Evolutionary conservation across 371 early-diverging fungal genomes (phyloP).

Genomic region (Apophysomyces sp.): DNA sequence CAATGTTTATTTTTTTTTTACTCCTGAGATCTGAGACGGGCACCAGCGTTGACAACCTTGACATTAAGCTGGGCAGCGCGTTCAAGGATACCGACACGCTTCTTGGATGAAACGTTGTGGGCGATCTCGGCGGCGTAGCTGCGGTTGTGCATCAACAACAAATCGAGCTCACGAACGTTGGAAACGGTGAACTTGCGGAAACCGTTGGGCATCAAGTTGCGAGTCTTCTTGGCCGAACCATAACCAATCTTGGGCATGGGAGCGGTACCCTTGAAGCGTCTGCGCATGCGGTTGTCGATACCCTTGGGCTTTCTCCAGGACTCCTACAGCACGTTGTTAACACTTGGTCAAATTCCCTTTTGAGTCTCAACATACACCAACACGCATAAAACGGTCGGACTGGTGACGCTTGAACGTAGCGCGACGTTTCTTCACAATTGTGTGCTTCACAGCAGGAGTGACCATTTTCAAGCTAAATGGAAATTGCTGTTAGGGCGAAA

Average conservation of each 20-base stretch:
- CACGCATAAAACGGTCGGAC: no score
- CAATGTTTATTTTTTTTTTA: no score
- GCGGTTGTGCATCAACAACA: slow-evolving; percentile 99
- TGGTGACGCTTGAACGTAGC: no score
- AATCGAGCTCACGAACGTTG: slow-evolving; percentile 96
- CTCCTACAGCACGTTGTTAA: no score
- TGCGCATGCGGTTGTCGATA: slow-evolving; percentile 99
- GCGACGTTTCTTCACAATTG: no score
- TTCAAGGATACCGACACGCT: slow-evolving; percentile 96
- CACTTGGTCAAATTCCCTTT: no score
- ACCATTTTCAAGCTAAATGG: no score
- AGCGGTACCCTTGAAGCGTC: slow-evolving; percentile 97
- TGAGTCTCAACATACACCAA: no score
- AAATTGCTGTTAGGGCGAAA: no score
- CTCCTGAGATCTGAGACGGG: slow-evolving; percentile 93
- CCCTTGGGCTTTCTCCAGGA: slow-evolving; percentile 99
- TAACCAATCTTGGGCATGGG: slow-evolving; percentile 99
- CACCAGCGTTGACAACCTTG: slow-evolving; percentile 97
- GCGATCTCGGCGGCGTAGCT: slow-evolving; percentile 99
- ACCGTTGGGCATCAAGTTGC: slow-evolving; percentile 97
- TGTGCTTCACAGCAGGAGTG: no score
- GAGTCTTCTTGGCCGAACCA: slow-evolving; percentile 95
- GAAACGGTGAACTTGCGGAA: slow-evolving; percentile 97
- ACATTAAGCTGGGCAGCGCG: slow-evolving; percentile 98
- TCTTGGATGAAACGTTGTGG: slow-evolving; percentile 96